Conservation (phyloP, 2,329 filamentous ascomycete species). For the Escovopsis sp. region DNA sequence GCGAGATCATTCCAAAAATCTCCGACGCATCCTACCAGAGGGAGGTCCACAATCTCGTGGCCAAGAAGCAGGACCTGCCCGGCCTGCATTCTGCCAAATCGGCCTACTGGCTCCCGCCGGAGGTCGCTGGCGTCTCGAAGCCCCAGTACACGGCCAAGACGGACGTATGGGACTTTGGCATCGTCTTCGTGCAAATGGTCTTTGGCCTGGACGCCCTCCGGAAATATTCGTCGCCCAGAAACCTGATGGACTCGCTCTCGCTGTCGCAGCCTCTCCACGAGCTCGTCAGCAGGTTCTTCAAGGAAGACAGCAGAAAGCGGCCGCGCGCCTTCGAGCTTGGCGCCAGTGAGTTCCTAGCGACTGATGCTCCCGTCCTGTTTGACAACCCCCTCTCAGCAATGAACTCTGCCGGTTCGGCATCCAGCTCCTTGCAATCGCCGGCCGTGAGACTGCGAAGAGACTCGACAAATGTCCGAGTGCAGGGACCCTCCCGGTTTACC, state of each 20-base stretch:
- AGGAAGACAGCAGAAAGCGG: conserved; percentile 65
- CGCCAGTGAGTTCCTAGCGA: conserved; percentile 51
- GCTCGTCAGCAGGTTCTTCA: conserved; percentile 72
- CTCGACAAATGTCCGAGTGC: conserved; percentile 36
- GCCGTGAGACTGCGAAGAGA: conserved; percentile 42
- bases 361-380: conserved; percentile 43
- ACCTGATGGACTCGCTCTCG: conserved; percentile 53
- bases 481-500: conserved; percentile 55
- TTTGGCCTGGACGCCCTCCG: conserved; percentile 66
- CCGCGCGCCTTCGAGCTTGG: conserved; percentile 63
- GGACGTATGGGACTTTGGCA: conserved; percentile 89
- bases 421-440: conserved; percentile 24
- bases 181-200: conserved; percentile 85
- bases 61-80: conserved; percentile 34
- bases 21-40: conserved; percentile 59
- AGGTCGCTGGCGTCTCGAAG: conserved; percentile 48
- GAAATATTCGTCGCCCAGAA: conserved; percentile 64
- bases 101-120: conserved; percentile 70
- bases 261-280: conserved; percentile 66
- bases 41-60: conserved; percentile 46
- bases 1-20: conserved; percentile 58
- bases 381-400: conserved; percentile 21
- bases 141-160: conserved; percentile 59
- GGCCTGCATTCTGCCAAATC: conserved; percentile 50
- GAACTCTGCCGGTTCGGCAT: conserved; percentile 27